Conservation (phyloP, 225 moss, liverwort and hornwort genomes). For the Thuidium tamariscinum region DNA sequence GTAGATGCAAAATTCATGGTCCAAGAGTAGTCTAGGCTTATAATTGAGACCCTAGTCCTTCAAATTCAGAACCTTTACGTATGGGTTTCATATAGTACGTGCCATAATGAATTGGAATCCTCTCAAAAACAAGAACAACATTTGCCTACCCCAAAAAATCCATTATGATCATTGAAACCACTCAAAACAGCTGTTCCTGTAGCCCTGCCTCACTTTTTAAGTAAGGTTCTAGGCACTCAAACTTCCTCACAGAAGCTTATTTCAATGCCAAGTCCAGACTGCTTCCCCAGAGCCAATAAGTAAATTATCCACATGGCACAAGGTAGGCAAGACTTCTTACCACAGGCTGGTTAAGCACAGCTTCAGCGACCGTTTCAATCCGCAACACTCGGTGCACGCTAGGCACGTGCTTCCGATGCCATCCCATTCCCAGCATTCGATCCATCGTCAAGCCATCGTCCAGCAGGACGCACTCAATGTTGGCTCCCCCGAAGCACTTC, state of each 20-base stretch:
- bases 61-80: not conserved
- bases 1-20: not conserved
- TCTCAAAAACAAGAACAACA: not conserved
- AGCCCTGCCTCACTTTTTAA: not conserved
- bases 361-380: slow-evolving; percentile 82
- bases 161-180: not conserved
- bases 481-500: slow-evolving; percentile 70
- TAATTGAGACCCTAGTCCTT: not conserved
- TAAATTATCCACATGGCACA: not conserved
- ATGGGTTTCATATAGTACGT: not conserved
- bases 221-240: not conserved
- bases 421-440: slow-evolving; percentile 54
- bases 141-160: not conserved
- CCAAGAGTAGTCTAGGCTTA: not conserved
- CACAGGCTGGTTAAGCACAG: slow-evolving; percentile 56
- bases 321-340: slow-evolving; percentile 5
- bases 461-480: slow-evolving; percentile 63
- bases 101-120: not conserved
- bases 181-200: not conserved
- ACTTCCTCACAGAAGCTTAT: not conserved
- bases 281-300: not conserved
- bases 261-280: not conserved
- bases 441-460: slow-evolving; percentile 72
- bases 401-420: slow-evolving; percentile 55
- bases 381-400: slow-evolving; percentile 70